phyloP scores from a whole-genome alignment of 441 rosid genomes.

The Biscutella laevigata region DNA sequence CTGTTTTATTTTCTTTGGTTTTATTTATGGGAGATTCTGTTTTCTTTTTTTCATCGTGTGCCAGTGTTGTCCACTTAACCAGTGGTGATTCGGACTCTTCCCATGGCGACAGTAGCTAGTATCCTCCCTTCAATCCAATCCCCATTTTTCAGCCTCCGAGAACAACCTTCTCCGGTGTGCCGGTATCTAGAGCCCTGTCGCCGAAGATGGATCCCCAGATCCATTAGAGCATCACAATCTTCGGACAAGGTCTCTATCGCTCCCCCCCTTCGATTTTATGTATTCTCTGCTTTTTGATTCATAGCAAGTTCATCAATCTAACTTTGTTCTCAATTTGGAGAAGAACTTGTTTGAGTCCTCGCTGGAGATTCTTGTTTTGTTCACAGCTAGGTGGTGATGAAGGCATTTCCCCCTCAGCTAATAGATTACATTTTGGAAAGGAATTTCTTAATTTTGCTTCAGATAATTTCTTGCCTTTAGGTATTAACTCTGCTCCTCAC shows the following conservation, averaged over 20 bases:
- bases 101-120: no score
- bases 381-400: slow-evolving; percentile 33
- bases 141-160: no score
- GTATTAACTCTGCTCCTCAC: slow-evolving; percentile 23
- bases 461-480: slow-evolving; percentile 73
- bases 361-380: slow-evolving; percentile 4
- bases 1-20: no score
- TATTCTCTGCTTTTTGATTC: background rate
- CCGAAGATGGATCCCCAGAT: slow-evolving; percentile 21
- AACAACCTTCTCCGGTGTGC: no score
- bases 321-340: background rate
- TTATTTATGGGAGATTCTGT: no score
- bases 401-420: slow-evolving; percentile 21
- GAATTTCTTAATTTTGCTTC: slow-evolving; percentile 40
- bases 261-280: background rate
- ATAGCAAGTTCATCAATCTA: background rate
- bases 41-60: no score
- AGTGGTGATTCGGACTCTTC: no score
- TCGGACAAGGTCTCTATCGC: slow-evolving; percentile 33
- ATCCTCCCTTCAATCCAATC: no score
- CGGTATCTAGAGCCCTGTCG: slow-evolving; percentile 23
- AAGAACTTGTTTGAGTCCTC: background rate
- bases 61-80: no score
- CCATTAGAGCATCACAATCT: slow-evolving; percentile 36
- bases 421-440: slow-evolving; percentile 34